These are phyloP conservation scores for Circinella minor DNA, from an alignment of 371 early-diverging fungal species.

Conservation along the genomic window DNA sequence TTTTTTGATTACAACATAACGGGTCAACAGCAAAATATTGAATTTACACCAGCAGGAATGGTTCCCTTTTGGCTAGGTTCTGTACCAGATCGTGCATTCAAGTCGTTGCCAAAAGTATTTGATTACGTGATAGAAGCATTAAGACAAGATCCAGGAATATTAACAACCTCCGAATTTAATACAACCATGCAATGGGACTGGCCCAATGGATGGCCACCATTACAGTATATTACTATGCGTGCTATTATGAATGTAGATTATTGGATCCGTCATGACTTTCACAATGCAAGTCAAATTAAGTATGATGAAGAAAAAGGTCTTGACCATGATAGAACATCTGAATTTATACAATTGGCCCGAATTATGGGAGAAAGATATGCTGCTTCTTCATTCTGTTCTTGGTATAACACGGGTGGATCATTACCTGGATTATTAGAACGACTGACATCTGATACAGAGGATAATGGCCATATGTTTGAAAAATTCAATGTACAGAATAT, in stretches of 20 bases:
- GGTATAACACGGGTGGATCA: constrained; percentile 73
- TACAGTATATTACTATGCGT: constrained; percentile 59
- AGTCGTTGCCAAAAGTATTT: constrained; percentile 30
- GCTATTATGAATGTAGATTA: constrained; percentile 45
- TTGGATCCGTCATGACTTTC: constrained; percentile 1
- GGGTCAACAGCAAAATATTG: constrained; percentile 28
- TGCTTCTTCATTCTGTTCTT: constrained; percentile 70
- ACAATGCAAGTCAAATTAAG: background rate
- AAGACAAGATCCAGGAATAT: constrained; percentile 60
- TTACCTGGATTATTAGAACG: constrained; percentile 46
- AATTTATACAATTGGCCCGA: constrained; percentile 7
- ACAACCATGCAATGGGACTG: constrained; percentile 89
- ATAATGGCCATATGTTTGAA: constrained; percentile 77
- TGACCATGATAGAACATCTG: background rate
- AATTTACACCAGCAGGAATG: constrained; percentile 46
- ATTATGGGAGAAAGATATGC: constrained; percentile 68
- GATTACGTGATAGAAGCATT: constrained; percentile 34
- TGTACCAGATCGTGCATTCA: constrained; percentile 30
- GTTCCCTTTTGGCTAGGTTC: constrained; percentile 58
- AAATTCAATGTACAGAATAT: constrained; percentile 70
- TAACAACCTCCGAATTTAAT: constrained; percentile 66
- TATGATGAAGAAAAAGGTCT: too few relatives aligned
- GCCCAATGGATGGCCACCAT: constrained; percentile 84
- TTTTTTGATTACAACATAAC: constrained; percentile 66
- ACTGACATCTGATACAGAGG: constrained; percentile 30